Evolutionary conservation across 1,139 yeast genomes (phyloP).

Genomic region (Pichia sp.): DNA sequence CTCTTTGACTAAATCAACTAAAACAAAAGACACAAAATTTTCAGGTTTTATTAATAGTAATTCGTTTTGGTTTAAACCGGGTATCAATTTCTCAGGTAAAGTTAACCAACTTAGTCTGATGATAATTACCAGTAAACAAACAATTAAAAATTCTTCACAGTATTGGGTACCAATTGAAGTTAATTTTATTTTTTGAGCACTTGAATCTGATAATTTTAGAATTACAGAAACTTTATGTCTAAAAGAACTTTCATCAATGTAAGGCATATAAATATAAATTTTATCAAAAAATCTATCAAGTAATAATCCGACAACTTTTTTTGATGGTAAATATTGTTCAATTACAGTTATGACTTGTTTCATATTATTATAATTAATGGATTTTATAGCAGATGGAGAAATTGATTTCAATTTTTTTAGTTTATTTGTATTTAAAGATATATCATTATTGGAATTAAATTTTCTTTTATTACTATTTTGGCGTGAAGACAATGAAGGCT

Average conservation of each 20-base stretch:
- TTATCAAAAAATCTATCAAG: conserved; percentile 36
- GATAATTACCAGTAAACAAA: conserved; percentile 43
- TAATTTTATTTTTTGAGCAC: conserved; percentile 29
- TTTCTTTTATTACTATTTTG: conserved; percentile 14
- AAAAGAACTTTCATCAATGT: conserved; percentile 35
- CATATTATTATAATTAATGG: conserved; percentile 29
- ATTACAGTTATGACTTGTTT: conserved; percentile 33
- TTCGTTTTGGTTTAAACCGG: conserved; percentile 27
- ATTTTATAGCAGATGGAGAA: conserved; percentile 28
- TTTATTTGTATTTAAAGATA: conserved; percentile 14
- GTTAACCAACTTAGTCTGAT: conserved; percentile 46
- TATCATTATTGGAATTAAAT: background rate
- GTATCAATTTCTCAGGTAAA: conserved; percentile 31
- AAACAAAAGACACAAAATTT: conserved; percentile 29
- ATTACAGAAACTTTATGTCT: conserved; percentile 28
- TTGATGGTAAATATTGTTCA: conserved; percentile 35
- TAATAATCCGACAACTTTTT: conserved; percentile 33
- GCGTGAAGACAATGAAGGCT: conserved; percentile 10
- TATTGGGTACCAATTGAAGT: conserved; percentile 29
- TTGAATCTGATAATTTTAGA: conserved; percentile 30
- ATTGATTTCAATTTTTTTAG: conserved; percentile 24
- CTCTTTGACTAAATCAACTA: conserved; percentile 32
- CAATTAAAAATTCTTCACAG: conserved; percentile 30
- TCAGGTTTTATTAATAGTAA: conserved; percentile 29
- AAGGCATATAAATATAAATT: conserved; percentile 37